These are phyloP conservation scores for Fraxinus sp. DNA, from an alignment of 305 asterid genomes.

Conservation along the genomic window DNA sequence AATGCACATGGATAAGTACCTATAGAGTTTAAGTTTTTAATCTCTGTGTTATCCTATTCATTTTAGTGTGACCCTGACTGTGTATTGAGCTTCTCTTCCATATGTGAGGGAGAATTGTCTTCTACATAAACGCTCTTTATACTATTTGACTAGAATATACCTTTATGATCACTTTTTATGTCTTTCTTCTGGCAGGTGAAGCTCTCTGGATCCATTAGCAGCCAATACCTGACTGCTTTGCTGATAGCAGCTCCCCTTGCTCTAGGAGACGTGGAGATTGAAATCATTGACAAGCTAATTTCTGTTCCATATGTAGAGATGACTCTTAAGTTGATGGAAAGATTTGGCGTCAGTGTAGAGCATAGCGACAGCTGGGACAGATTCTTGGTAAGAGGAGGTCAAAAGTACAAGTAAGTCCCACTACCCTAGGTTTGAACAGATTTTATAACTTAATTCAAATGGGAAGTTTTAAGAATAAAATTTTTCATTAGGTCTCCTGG, in stretches of 20 bases:
- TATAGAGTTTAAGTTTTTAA: neutral
- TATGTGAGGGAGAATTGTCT: neutral
- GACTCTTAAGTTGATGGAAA: slow-evolving; percentile 97
- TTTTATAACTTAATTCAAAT: slow-evolving; percentile 16
- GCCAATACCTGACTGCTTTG: slow-evolving; percentile 93
- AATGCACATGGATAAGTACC: neutral
- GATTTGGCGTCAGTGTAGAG: slow-evolving; percentile 86
- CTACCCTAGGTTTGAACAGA: slow-evolving; percentile 12
- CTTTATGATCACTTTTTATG: neutral
- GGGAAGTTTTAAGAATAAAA: neutral
- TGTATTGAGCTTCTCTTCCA: neutral
- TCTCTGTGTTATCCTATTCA: neutral
- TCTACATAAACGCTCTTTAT: neutral
- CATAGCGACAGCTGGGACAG: slow-evolving; percentile 85
- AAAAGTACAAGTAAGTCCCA: slow-evolving; percentile 79
- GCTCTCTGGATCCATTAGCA: slow-evolving; percentile 93
- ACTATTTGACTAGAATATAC: neutral
- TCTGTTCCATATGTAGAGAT: slow-evolving; percentile 97
- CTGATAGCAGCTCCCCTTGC: slow-evolving; percentile 98
- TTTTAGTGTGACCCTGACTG: neutral
- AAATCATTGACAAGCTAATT: slow-evolving; percentile 81
- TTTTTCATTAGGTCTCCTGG: slow-evolving; percentile 75
- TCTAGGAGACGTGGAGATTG: slow-evolving; percentile 89
- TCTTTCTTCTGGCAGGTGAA: slow-evolving; percentile 62
- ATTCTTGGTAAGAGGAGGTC: slow-evolving; percentile 86